Base-by-base conservation (phyloP, 2,329 filamentous ascomycete genomes). In the Lachnellula hyalina region DNA sequence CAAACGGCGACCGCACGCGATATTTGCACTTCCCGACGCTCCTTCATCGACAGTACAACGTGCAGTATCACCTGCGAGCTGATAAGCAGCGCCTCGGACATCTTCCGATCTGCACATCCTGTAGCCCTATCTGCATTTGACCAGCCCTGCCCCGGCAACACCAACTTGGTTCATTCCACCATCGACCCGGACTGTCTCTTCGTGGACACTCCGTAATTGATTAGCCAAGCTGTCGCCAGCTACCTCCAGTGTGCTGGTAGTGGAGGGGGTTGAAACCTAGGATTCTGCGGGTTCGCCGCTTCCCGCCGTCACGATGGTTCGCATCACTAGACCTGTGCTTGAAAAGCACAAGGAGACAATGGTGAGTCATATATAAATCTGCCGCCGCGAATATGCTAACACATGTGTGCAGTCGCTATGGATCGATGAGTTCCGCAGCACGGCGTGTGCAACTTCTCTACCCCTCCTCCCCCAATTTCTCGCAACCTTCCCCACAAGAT, bases 401-500 rank as follows among this genome's bases (percentile, higher is more conserved):
- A n/a, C 15, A 17, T 49, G 21, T 48, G 42, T 61, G 47, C 63
- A 96, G 90, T 96, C 94, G 72, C 87, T 90, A 63, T 96, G 89
- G 79, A 81, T 97, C 62, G 82, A 86, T 72, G 80, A 87, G 52
- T 97, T 92, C 69, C 86, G 96, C 66, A 77, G 85, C 65, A 78
- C 79, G 63, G 85, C 88, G 49, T 84, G 84, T 62, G 80, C 80
- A 55, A 78, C 82, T 61, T 82, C 90, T 47, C 75, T 96, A 66
- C 85, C 87, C 66, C 82, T 89, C 69, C 80, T 99, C 62, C 89
- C 90, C 63, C 76, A 82, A 65, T 83, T 87, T 63, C 86, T 99
- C 61, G 79, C 80, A 65, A 82, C 81, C 53, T 97, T 97, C 70
- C 91, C 93, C 55, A 85, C 86, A 61, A 80, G 86, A 80, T 99